A percentile compares a stretch with the other conserved stretches of the same genome.
Conservation (phyloP, 1,284 basidiomycete genomes). For the Malassezia globosa region DNA sequence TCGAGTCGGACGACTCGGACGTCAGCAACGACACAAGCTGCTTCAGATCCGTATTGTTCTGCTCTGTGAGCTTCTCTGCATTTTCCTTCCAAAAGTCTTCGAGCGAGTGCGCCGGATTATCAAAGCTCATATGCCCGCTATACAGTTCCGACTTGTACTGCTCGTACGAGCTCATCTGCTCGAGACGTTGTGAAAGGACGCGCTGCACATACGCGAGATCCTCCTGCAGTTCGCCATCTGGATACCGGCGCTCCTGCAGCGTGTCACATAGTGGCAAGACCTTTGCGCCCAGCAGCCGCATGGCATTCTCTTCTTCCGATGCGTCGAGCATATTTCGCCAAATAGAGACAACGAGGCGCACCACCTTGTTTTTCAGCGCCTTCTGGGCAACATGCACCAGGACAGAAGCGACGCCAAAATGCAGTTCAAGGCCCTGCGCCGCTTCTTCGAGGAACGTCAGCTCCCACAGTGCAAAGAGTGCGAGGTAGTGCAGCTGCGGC, state of each 20-base stretch:
- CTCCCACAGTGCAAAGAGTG: constrained; percentile 83
- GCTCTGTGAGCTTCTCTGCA: constrained; percentile 68
- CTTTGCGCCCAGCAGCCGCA: constrained; percentile 80
- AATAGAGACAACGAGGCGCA: constrained; percentile 83
- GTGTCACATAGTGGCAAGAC: constrained; percentile 76
- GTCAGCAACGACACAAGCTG: constrained; percentile 60
- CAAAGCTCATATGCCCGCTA: constrained; percentile 83
- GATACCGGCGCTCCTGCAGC: constrained; percentile 73
- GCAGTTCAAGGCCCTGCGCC: constrained; percentile 76
- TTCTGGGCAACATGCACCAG: constrained; percentile 73
- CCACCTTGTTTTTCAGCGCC: constrained; percentile 94
- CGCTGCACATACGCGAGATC: constrained; percentile 75
- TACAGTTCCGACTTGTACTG: constrained; percentile 84
- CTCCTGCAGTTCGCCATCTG: constrained; percentile 76
- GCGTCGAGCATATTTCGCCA: constrained; percentile 71
- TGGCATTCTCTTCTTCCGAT: constrained; percentile 69
- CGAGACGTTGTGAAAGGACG: constrained; percentile 67
- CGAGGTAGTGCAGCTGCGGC: constrained; percentile 89
- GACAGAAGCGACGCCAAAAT: constrained; percentile 77
- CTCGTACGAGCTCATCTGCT: constrained; percentile 86
- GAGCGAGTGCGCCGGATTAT: constrained; percentile 76
- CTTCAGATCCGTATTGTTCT: constrained; percentile 83
- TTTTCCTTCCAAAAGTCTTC: constrained; percentile 98
- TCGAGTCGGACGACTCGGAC: constrained; percentile 20
- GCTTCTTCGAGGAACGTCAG: constrained; percentile 78